Conservation (phyloP, 1,139 yeast species). For the Keqinozyma sinolaborantium region DNA sequence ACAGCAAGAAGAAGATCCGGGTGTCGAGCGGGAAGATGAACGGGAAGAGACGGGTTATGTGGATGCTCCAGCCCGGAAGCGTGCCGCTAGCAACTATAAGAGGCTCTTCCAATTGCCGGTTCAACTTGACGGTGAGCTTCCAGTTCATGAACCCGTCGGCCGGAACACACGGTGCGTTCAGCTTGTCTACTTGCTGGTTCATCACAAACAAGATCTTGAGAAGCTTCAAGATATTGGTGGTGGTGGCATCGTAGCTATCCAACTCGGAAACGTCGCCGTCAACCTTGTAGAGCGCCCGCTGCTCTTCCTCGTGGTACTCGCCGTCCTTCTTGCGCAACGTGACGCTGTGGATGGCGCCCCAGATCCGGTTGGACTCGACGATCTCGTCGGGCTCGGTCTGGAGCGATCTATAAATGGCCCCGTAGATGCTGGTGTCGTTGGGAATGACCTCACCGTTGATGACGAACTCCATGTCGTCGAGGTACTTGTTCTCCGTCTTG, state of each 20-base stretch:
- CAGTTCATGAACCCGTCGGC: conserved; percentile 64
- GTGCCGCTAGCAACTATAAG: conserved; percentile 84
- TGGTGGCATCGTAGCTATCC: conserved; percentile 37
- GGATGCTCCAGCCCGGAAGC: conserved; percentile 82
- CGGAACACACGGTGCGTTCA: conserved; percentile 14
- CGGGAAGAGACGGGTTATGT: conserved; percentile 68
- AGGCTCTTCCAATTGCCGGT: conserved; percentile 88
- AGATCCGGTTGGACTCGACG: conserved; percentile 50
- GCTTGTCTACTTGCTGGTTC: conserved; percentile 32
- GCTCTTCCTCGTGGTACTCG: not conserved
- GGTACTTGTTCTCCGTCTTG: conserved; percentile 2
- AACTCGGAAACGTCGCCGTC: conserved; percentile 27
- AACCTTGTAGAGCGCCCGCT: conserved; percentile 8
- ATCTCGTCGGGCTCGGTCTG: conserved; percentile 36
- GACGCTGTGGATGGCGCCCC: conserved; percentile 56
- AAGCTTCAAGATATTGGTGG: conserved; percentile 51
- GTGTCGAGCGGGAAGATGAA: conserved; percentile 85
- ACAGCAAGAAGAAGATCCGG: conserved; percentile 72
- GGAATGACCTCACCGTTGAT: conserved; percentile 63
- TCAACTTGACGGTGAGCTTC: conserved; percentile 81
- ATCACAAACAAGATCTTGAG: conserved; percentile 51
- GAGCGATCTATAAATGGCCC: conserved; percentile 63
- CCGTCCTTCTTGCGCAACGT: conserved; percentile 30
- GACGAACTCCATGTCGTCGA: conserved; percentile 50
- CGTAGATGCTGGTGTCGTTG: conserved; percentile 71